Evolutionary conservation across 495 filamentous ascomycete genomes (phyloP).

Genomic region (Penicillium diatomitis): DNA sequence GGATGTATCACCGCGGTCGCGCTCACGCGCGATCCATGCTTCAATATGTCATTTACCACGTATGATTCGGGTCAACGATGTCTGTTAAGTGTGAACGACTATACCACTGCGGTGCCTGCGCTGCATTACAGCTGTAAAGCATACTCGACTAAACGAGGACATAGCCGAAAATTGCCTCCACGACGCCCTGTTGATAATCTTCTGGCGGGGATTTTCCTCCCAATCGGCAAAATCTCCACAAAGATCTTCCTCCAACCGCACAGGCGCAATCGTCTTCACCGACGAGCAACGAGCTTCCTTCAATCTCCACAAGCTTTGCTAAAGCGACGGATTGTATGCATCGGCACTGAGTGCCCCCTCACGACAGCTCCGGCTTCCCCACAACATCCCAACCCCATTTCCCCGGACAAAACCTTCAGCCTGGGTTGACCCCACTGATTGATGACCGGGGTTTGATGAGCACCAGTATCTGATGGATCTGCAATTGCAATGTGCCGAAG

Average conservation of each 20-base stretch:
- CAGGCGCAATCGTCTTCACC: background rate
- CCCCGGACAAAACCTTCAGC: conserved; percentile 12
- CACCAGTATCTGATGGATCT: background rate
- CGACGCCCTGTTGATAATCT: background rate
- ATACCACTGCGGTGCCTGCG: too few species aligned
- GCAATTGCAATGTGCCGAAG: background rate
- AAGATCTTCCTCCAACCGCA: conserved; percentile 31
- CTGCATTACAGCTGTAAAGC: too few species aligned
- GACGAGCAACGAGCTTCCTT: conserved; percentile 1
- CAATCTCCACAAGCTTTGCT: conserved; percentile 7
- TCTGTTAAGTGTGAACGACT: too few species aligned
- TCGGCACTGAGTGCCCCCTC: background rate
- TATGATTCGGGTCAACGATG: too few species aligned
- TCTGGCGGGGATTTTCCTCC: conserved; percentile 22
- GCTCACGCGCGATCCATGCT: too few species aligned
- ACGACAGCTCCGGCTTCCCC: conserved; percentile 5
- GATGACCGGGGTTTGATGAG: conserved; percentile 2
- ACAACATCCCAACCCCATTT: conserved; percentile 9
- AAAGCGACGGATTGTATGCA: background rate
- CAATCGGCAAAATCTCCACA: conserved; percentile 21
- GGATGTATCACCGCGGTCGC: too few species aligned
- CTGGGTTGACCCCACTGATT: conserved; percentile 10
- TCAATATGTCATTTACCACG: too few species aligned
- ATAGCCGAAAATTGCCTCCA: background rate
- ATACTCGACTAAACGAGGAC: too few species aligned